Base-by-base conservation (phyloP, 75 land plant genomes). In the Picea sitchensis region DNA sequence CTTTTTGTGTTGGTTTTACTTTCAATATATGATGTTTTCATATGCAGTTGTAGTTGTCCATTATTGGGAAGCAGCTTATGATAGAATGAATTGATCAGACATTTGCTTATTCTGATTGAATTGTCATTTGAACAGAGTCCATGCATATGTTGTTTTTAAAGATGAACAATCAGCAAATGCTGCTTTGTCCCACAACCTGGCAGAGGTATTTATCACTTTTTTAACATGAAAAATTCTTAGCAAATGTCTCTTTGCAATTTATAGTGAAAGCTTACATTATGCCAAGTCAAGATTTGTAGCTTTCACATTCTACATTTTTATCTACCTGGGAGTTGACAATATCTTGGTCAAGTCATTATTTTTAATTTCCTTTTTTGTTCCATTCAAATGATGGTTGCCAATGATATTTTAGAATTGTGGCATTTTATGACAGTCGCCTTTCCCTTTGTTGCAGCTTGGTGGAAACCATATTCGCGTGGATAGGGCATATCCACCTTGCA, bases 381-480 rank as follows among this genome's bases (percentile, higher is more conserved):
- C 9, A 44, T 14, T 17, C n/a, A 7, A 8, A 20, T 71, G 54
- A 18, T 38, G 51, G n/a, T 18, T 18, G 26, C 4, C 38, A 44
- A 47, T 71, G 73, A 17, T 79, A 77, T 59, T 34, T 23, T 15
- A 77, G 31, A 78, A 17, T 56, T 69, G 73, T n/a, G 41, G n/a
- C 17, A 71, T 17, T 71, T 71, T 17, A 38, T 41, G 12, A 44
- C 20, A 71, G 44, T 71, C 20, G 47, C 9, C 2, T 67, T 67
- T 36, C n/a, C 36, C 4, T 71, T 75, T 75, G 13, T 78, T 87
- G 78, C 78, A 98, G 99, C 67, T 98, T 84, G 86, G 80, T 79
- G 99, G 94, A 71, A 93, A 95, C 79, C 99, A 98, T 75, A 85
- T 98, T 8, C 95, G 99, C 78, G 96, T 98, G 68, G 99, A 98